Evolutionary conservation across 768 basidiomycete genomes (phyloP), one percentile per base, ranked within the genome.

Genomic region (Leccinum incarnatum): DNA sequence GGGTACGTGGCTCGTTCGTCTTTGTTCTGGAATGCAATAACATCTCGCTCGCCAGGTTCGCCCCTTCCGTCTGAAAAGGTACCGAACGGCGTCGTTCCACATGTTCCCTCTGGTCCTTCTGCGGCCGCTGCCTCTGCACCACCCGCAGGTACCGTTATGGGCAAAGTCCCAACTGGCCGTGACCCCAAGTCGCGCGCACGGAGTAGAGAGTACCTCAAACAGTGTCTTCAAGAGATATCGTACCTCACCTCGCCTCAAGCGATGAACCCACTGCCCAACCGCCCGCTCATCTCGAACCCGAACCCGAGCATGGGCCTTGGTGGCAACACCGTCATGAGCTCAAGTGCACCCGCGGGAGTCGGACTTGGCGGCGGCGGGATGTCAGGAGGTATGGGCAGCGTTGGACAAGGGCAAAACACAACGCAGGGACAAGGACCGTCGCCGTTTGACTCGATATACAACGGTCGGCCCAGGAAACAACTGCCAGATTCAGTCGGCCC

Each of bases 211-310:
- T 99, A 98, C 73, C 82, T 99, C 65, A 99, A 98, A 75, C 96
- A 99, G 87, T 98, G 97, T 75, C 80, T 99, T 25, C 97, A 98
- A 77, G 97, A 99, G 80, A 91, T 99, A 64, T 92, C 93, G 12
- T 99, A 99, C 75, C 79, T 99, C 55, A 99, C 97, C 1, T 98
- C 96, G 0, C 88, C 94, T 1, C 92, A 97, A 72, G 95, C 97
- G 6, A 89, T 98, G 83, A 99, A 99, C 72, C 97, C 97, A 47
- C 80, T 98, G 53, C 94, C 94, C 3, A 91, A 93, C 60, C 85
- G 93, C 66, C 89, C 92, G 2, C 79, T 93, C 57, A 73, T 80
- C 53, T 78, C 74, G 46, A 90, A 85, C 67, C 73, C 86, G 2
- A 71, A 64, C 49, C 60, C 62, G n/a, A 66, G 67, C 36, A 63